A percentile compares a stretch with the other conserved stretches of the same genome.
These are phyloP conservation scores for Rhododendron mucronatum DNA, from an alignment of 148 eudicot species.

Conservation along the genomic window DNA sequence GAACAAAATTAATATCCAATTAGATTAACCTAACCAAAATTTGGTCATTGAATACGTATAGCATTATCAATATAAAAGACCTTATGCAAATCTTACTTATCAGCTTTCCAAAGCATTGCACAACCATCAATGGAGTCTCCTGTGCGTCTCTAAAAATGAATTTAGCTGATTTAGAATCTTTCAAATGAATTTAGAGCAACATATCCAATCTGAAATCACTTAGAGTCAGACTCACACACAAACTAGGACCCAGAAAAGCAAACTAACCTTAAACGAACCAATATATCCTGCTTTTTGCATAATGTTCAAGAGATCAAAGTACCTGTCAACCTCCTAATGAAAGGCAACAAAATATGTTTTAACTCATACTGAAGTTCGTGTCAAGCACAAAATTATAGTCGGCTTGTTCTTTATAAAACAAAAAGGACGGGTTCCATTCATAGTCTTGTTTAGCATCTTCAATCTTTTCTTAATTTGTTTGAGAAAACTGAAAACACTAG, in stretches of 20 bases:
- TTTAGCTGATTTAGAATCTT: background rate
- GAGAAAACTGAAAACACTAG: background rate
- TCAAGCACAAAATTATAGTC: background rate
- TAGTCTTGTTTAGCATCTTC: background rate
- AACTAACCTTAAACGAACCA: conserved; percentile 30
- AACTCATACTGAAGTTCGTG: background rate
- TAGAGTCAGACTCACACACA: background rate
- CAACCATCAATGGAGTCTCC: conserved; percentile 34
- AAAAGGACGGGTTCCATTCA: background rate
- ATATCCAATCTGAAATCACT: background rate
- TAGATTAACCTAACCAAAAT: background rate
- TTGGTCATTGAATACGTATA: background rate
- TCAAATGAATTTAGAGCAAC: background rate
- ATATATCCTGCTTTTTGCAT: conserved; percentile 28
- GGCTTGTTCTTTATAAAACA: background rate
- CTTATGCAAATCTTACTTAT: conserved; percentile 17
- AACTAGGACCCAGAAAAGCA: background rate
- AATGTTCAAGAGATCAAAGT: conserved; percentile 22
- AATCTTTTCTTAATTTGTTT: background rate
- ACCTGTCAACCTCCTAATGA: conserved; percentile 37
- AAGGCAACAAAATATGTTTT: background rate
- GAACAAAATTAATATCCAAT: background rate
- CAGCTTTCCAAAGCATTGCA: conserved; percentile 38
- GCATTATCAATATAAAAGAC: background rate
- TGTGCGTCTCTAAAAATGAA: conserved; percentile 24